Conservation (phyloP, 352 stramenopile genomes). For the Globisporangium middletonii region DNA sequence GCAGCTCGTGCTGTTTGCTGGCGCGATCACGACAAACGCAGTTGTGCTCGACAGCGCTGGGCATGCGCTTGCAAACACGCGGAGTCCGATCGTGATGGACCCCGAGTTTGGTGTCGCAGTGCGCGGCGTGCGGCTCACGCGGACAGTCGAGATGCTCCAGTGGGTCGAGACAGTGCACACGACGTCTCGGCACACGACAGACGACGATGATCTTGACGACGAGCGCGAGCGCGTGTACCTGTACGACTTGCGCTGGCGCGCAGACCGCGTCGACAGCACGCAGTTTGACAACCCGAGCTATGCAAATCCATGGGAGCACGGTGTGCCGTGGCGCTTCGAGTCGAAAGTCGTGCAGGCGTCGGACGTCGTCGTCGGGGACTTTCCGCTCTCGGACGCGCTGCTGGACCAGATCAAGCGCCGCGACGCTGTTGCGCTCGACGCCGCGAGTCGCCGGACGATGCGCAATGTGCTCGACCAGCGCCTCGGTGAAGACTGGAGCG, state of each 20-base stretch:
- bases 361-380: slow-evolving; percentile 54
- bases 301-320: slow-evolving; percentile 50
- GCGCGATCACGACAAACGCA: slow-evolving; percentile 37
- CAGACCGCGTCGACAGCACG: slow-evolving; percentile 44
- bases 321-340: slow-evolving; percentile 35
- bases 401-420: slow-evolving; percentile 65
- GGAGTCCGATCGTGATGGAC: slow-evolving; percentile 51
- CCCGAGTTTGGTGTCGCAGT: slow-evolving; percentile 49
- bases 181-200: slow-evolving; percentile 17
- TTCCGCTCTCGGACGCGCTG: slow-evolving; percentile 40
- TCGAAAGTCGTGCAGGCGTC: slow-evolving; percentile 21
- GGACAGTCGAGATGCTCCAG: slow-evolving; percentile 75
- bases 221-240: slow-evolving; percentile 63
- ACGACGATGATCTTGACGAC: slow-evolving; percentile 33
- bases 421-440: slow-evolving; percentile 43
- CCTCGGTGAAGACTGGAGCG: slow-evolving; percentile 31
- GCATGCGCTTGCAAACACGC: slow-evolving; percentile 19
- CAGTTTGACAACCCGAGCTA: slow-evolving; percentile 57
- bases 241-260: slow-evolving; percentile 60
- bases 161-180: slow-evolving; percentile 75
- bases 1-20: slow-evolving; percentile 36
- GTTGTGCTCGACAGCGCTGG: slow-evolving; percentile 13
- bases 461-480: slow-evolving; percentile 45
- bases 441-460: slow-evolving; percentile 44
- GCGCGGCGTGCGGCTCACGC: slow-evolving; percentile 58